phyloP scores from a whole-genome alignment of 2,329 filamentous ascomycete species.

The Botrytis cinerea region DNA sequence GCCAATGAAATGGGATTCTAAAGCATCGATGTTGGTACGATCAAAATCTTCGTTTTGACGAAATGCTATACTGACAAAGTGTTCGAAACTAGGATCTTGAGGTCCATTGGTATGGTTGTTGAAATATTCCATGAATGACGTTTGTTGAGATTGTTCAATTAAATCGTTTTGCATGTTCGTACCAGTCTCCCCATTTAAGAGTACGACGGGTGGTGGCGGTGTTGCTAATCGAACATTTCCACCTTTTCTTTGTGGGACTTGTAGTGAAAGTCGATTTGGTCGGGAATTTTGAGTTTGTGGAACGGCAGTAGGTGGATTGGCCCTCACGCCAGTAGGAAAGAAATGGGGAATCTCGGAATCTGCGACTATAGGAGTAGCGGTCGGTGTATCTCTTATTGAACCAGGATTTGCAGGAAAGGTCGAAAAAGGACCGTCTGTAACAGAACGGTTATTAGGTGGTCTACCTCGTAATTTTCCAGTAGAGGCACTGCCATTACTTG shows the following conservation, averaged over 20 bases:
- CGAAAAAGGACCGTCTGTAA: conserved; percentile 66
- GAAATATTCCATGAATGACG: conserved; percentile 39
- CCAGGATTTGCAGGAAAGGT: conserved; percentile 66
- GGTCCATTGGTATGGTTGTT: conserved; percentile 27
- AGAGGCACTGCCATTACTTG: conserved; percentile 60
- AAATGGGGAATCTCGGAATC: conserved; percentile 44
- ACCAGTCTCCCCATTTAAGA: conserved; percentile 50
- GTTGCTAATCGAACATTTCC: conserved; percentile 65
- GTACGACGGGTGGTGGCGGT: conserved; percentile 46
- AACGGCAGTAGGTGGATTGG: conserved; percentile 28
- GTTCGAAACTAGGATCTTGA: conserved; percentile 32
- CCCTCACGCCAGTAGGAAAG: conserved; percentile 39
- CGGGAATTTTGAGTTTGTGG: conserved; percentile 37
- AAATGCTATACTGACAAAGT: conserved; percentile 38
- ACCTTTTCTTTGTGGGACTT: conserved; percentile 62
- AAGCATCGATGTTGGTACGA: conserved; percentile 56
- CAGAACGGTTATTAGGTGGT: conserved; percentile 72
- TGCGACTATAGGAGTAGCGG: conserved; percentile 47
- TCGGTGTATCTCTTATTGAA: conserved; percentile 47
- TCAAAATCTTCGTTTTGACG: conserved; percentile 39
- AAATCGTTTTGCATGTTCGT: conserved; percentile 39
- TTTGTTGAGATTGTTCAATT: conserved; percentile 31
- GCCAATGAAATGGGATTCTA: conserved; percentile 57
- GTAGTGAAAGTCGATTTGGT: conserved; percentile 58
- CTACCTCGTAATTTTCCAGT: conserved; percentile 75